Evolutionary conservation across 2,329 filamentous ascomycete genomes (phyloP).

Genomic region (Botrytis fragariae): DNA sequence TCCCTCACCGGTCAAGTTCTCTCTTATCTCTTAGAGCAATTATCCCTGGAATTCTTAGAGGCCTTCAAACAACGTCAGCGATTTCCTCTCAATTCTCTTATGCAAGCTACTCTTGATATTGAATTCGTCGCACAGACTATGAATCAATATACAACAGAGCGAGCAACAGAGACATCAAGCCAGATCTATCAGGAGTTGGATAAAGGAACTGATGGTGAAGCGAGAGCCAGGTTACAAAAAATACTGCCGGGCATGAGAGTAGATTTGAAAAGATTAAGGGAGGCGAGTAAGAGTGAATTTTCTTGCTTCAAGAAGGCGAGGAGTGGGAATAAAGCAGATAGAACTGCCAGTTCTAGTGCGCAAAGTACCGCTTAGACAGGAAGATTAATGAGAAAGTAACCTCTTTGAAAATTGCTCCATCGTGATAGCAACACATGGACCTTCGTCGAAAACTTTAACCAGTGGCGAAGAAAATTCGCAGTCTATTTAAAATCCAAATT

Average conservation of each 20-base stretch:
- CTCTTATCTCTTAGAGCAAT: constrained; percentile 80
- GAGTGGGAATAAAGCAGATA: constrained; percentile 23
- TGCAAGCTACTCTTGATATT: constrained; percentile 96
- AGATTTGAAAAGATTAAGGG: constrained; percentile 78
- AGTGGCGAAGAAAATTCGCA: neutral
- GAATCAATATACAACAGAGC: constrained; percentile 81
- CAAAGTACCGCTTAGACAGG: neutral
- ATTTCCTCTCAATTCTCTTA: constrained; percentile 78
- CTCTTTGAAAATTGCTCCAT: neutral
- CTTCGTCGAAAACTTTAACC: neutral
- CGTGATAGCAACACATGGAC: neutral
- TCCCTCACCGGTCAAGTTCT: constrained; percentile 78
- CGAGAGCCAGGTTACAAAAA: constrained; percentile 73
- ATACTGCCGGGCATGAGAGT: constrained; percentile 88
- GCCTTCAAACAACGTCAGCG: constrained; percentile 66
- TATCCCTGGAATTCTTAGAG: constrained; percentile 74
- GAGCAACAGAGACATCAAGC: constrained; percentile 76
- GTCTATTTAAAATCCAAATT: neutral
- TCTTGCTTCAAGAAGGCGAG: constrained; percentile 69
- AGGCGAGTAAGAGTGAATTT: constrained; percentile 82
- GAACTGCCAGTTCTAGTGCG: constrained; percentile 3
- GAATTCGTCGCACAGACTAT: constrained; percentile 96
- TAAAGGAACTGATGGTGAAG: constrained; percentile 82
- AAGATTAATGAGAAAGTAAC: neutral
- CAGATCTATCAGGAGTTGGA: constrained; percentile 93